Evolutionary conservation across 75 land plant species (phyloP).

Genomic region (Cupressus sempervirens): DNA sequence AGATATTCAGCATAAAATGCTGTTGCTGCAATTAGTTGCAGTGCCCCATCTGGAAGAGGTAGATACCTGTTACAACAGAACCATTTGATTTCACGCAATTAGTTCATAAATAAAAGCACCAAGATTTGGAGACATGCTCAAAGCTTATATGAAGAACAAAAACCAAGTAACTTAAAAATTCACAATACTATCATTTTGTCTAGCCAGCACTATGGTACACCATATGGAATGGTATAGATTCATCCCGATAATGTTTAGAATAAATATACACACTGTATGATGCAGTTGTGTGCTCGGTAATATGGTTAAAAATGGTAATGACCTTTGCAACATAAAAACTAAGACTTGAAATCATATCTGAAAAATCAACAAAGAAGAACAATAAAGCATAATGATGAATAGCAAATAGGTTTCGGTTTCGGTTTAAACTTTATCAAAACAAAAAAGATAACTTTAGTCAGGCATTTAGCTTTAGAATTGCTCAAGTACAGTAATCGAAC

Average conservation of each 20-base stretch:
- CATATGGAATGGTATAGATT: not conserved
- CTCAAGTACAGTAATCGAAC: not conserved
- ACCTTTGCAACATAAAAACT: not conserved
- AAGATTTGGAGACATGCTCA: not conserved
- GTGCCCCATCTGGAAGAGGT: conserved; percentile 71
- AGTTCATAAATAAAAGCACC: conserved; percentile 9
- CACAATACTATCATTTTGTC: not conserved
- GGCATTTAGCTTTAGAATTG: not conserved
- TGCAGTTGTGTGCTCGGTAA: not conserved
- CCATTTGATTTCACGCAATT: conserved; percentile 5
- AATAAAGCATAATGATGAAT: not conserved
- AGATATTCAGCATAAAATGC: conserved; percentile 86
- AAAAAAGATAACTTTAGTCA: not conserved
- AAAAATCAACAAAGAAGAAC: not conserved
- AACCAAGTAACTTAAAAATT: not conserved
- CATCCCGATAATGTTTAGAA: not conserved
- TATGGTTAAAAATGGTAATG: not conserved
- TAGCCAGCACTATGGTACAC: not conserved
- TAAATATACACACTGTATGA: not conserved
- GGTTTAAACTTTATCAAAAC: not conserved
- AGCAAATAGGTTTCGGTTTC: not conserved
- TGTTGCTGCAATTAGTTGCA: conserved; percentile 62
- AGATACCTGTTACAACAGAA: conserved; percentile 44
- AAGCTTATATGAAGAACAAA: not conserved
- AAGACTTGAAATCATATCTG: not conserved